Conservation (phyloP, 2,329 filamentous ascomycete genomes). For the Botrytis deweyae region DNA sequence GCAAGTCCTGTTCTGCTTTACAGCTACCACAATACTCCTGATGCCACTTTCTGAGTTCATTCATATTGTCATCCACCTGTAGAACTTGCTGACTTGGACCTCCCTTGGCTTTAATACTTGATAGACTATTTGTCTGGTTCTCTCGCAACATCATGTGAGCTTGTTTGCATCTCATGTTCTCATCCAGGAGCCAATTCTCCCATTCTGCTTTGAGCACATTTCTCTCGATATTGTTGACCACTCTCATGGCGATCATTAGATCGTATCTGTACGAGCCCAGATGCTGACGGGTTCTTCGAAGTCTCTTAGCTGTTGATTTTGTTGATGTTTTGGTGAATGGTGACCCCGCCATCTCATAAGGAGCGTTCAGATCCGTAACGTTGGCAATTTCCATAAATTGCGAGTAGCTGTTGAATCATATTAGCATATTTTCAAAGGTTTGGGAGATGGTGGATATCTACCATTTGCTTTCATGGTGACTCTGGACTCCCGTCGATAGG, state of each 20-base stretch:
- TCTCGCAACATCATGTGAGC: constrained; percentile 49
- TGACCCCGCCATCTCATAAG: constrained; percentile 53
- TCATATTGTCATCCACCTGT: constrained; percentile 40
- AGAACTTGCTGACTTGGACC: constrained; percentile 29
- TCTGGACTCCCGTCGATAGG: constrained; percentile 26
- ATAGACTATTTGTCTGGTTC: constrained; percentile 31
- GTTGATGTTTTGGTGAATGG: constrained; percentile 50
- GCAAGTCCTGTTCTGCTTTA: constrained; percentile 38
- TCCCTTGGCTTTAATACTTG: constrained; percentile 34
- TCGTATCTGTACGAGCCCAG: constrained; percentile 86
- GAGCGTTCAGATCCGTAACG: constrained; percentile 56
- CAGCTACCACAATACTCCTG: constrained; percentile 64
- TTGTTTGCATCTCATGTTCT: constrained; percentile 72
- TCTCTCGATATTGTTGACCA: constrained; percentile 84
- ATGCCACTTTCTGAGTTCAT: constrained; percentile 55
- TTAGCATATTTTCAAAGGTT: constrained; percentile 25
- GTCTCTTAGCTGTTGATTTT: constrained; percentile 56
- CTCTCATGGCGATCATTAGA: constrained; percentile 81
- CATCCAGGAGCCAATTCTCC: constrained; percentile 86
- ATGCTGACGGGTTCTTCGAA: constrained; percentile 78
- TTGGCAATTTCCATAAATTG: constrained; percentile 61
- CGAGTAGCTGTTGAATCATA: constrained; percentile 47
- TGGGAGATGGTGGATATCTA: constrained; percentile 35
- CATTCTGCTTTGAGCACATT: constrained; percentile 86
- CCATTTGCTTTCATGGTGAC: constrained; percentile 49